A percentile compares a stretch with the other conserved stretches of the same genome.
Conservation (phyloP, 306 rosid genomes). For the Vigna radiata region DNA sequence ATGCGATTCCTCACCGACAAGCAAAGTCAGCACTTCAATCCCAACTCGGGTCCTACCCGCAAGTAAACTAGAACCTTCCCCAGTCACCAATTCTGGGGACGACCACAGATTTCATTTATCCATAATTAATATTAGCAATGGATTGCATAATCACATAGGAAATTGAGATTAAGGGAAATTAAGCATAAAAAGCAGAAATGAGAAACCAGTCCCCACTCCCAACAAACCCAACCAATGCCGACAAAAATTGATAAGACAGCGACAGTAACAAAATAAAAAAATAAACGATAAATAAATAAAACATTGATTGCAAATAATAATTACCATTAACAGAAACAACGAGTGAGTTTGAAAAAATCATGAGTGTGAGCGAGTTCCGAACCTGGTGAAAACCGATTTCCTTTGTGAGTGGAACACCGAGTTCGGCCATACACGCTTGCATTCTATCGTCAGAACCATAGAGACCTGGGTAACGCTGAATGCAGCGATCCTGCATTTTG, state of each 20-base stretch:
- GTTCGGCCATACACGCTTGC: constrained; percentile 99
- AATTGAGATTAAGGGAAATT: neutral
- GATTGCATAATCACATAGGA: constrained; percentile 13
- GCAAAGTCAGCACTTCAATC: neutral
- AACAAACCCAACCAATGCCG: constrained; percentile 39
- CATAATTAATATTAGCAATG: neutral
- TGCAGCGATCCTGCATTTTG: constrained; percentile 89
- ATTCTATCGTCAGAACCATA: constrained; percentile 97
- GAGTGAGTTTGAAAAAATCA: neutral
- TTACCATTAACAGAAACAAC: neutral
- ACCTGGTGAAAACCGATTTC: constrained; percentile 99
- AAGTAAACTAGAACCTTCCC: neutral
- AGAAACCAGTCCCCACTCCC: constrained; percentile 28
- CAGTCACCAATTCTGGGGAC: neutral
- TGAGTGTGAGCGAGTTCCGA: neutral
- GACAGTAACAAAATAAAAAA: neutral
- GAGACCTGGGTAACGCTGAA: constrained; percentile 82
- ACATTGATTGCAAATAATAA: constrained; percentile 1
- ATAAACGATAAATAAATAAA: no score
- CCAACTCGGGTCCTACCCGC: neutral
- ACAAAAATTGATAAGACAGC: constrained; percentile 37
- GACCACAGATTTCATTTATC: neutral
- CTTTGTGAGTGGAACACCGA: constrained; percentile 97
- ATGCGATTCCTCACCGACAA: constrained; percentile 39
- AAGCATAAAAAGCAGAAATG: neutral